Conservation (phyloP, 345 rosid species). For the Eucalyptus tenuipes region DNA sequence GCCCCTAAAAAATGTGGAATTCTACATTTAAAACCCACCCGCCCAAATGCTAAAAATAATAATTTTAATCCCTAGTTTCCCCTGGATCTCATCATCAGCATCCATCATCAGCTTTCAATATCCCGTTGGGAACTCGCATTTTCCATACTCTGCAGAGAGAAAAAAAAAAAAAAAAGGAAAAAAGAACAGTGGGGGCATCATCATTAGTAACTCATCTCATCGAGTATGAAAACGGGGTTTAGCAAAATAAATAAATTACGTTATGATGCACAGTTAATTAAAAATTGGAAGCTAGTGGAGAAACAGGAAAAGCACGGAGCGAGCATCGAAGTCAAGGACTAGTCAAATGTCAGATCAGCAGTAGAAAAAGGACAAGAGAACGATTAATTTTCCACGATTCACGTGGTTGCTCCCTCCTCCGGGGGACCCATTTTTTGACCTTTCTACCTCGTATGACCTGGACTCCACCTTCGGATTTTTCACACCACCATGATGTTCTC, state of each 20-base stretch:
- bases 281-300: neutral
- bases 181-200: neutral
- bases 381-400: neutral
- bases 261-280: neutral
- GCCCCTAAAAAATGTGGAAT: neutral
- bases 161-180: neutral
- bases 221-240: neutral
- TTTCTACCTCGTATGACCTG: neutral
- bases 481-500: neutral
- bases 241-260: neutral
- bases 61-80: neutral
- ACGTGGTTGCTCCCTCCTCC: neutral
- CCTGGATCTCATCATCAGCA: neutral
- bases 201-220: neutral
- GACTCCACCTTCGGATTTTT: neutral
- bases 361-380: neutral
- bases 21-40: neutral
- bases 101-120: conserved; percentile 12
- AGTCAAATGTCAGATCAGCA: neutral
- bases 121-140: conserved; percentile 55
- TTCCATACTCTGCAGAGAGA: conserved; percentile 36
- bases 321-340: neutral
- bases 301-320: neutral
- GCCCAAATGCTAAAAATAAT: neutral
- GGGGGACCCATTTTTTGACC: neutral